Base-by-base conservation (phyloP, 495 filamentous ascomycete species). In the Talaromyces nanjingensis region DNA sequence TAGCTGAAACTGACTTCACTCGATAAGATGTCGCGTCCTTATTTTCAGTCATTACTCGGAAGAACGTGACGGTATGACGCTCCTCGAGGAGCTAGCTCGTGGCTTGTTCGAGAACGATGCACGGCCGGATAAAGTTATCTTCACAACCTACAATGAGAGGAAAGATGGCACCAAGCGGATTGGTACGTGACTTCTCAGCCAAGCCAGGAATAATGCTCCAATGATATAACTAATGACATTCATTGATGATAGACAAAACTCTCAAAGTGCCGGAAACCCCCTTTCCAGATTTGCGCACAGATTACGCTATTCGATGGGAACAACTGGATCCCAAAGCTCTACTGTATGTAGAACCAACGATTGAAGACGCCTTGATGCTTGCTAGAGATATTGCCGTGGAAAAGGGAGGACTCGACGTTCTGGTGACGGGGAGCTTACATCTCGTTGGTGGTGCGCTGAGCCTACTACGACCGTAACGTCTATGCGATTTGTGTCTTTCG, bases 361-460 rank as follows among this genome's bases (percentile, higher is more conserved):
- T 79, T 57, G 72, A 77, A 55, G 67, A 65, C 11, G 75, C 77
- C 6, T 65, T 79, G 7, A 64, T 71, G 18, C 52, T 61, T 31
- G 76, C 76, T 0, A 69, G 59, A 61, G 25, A 60, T 8, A 69
- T 74, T 9, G 69, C 72, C 42, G 62, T 60, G 20, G 29, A 68
- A 52, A 24, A 65, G 12, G 59, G 27, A 18, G 74, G 74, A 3
- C 67, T 72, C 61, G 73, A 85, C 37, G 78, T 77, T 1, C 69
- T 88, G 22, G 79, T 89, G 31, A 88, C 86, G 14, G 86, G 86
- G 7, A 88, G 86, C 66, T 73, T 87, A 25, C 81, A 87, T 68
- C 72, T 88, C 20, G 82, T 88, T 11, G 84, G 86, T 1, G 83
- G 81, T 8, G 84, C 85, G 18, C 71, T 88, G 65, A 67, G 69